Percentiles rank a stretch among this genome's conserved stretches.
These are phyloP conservation scores for Neocallimastix lanati DNA, from an alignment of 192 early-diverging fungal species.

Conservation along the genomic window DNA sequence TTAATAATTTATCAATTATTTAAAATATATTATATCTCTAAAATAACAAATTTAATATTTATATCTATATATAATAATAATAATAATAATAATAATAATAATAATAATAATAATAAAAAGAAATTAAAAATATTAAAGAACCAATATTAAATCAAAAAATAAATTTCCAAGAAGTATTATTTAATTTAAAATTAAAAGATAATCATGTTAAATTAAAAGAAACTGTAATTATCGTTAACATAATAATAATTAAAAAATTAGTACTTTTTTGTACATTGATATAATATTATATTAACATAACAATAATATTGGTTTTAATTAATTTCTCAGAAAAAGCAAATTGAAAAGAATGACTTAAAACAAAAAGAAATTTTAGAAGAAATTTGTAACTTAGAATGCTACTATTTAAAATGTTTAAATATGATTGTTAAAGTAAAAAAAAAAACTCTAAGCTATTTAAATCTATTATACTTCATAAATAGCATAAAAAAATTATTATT, in stretches of 20 bases:
- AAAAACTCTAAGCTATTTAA: no score
- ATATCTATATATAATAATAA: no score
- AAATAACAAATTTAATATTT: neutral
- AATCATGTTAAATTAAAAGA: neutral
- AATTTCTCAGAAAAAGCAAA: neutral
- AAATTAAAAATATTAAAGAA: neutral
- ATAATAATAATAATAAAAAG: neutral
- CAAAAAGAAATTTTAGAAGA: neutral
- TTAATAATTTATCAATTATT: no score
- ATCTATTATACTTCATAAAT: no score
- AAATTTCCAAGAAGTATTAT: neutral
- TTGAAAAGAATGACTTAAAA: neutral
- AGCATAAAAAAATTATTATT: no score
- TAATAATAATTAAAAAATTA: no score
- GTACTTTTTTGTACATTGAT: no score
- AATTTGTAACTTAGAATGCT: neutral
- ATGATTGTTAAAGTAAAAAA: neutral
- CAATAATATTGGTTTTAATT: no score
- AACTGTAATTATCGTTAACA: neutral
- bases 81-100: no score
- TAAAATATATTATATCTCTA: no score
- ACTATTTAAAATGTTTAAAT: neutral
- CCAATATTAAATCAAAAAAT: neutral
- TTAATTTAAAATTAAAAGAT: neutral
- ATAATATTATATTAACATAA: no score